phyloP scores from a whole-genome alignment of 2,329 filamentous ascomycete species.

The Fusarium sp. region DNA sequence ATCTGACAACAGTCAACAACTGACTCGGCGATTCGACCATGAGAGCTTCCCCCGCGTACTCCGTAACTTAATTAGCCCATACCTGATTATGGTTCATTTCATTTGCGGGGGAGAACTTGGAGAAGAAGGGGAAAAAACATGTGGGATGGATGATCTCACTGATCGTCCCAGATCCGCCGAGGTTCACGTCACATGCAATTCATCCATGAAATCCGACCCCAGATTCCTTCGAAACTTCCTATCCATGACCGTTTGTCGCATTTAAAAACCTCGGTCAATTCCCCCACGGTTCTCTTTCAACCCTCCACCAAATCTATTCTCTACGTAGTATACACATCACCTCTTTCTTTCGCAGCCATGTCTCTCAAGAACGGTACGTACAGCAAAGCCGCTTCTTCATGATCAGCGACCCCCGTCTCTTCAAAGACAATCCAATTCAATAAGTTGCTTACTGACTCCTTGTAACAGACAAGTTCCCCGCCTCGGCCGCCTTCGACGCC shows the following conservation, averaged over 20 bases:
- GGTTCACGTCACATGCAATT: slow-evolving; percentile 39
- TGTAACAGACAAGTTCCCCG: slow-evolving; percentile 80
- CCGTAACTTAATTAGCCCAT: not conserved
- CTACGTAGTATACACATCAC: not conserved
- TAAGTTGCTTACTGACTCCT: slow-evolving; percentile 11
- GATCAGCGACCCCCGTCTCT: not conserved
- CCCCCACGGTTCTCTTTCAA: slow-evolving; percentile 31
- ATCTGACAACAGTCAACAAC: slow-evolving; percentile 5
- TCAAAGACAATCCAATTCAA: not conserved
- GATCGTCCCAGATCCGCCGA: slow-evolving; percentile 28
- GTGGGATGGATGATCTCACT: slow-evolving; percentile 33
- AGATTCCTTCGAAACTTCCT: slow-evolving; percentile 22
- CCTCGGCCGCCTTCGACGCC: slow-evolving; percentile 90
- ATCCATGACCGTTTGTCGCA: slow-evolving; percentile 22
- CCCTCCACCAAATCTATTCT: slow-evolving; percentile 9
- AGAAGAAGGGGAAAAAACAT: slow-evolving; percentile 8
- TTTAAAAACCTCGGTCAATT: slow-evolving; percentile 44
- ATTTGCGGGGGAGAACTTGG: slow-evolving; percentile 25
- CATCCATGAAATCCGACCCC: slow-evolving; percentile 10
- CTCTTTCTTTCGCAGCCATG: slow-evolving; percentile 65
- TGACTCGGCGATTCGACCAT: slow-evolving; percentile 30
- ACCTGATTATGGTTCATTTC: slow-evolving; percentile 9
- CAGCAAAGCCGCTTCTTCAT: not conserved
- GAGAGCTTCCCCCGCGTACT: slow-evolving; percentile 15
- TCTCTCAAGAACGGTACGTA: slow-evolving; percentile 78